A percentile compares a stretch with the other conserved stretches of the same genome.
These are phyloP conservation scores for Apiotrichum veenhuisii DNA, from an alignment of 1,284 basidiomycete genomes.

Conservation along the genomic window DNA sequence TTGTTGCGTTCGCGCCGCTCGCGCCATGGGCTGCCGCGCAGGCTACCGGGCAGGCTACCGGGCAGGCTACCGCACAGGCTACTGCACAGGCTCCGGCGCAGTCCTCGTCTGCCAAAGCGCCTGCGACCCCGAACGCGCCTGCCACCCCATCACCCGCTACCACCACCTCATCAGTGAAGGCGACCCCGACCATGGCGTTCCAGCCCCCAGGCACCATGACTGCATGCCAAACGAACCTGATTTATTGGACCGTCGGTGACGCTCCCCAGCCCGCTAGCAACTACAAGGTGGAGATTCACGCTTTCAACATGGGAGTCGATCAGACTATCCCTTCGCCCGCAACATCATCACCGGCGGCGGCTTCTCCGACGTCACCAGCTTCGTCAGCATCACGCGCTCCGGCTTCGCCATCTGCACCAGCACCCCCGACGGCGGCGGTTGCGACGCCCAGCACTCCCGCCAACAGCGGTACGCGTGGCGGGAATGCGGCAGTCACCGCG, in stretches of 20 bases:
- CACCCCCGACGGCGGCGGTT: background rate
- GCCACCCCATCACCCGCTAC: background rate
- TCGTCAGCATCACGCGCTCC: background rate
- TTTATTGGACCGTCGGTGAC: background rate
- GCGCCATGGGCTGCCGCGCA: background rate
- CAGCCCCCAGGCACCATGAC: conserved; percentile 16
- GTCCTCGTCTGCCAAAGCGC: too few species aligned
- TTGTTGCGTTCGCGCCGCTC: background rate
- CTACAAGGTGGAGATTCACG: conserved; percentile 29
- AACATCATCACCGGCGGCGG: background rate
- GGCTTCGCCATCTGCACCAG: background rate
- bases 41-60: background rate
- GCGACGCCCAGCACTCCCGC: background rate
- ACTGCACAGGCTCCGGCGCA: too few species aligned
- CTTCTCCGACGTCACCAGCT: background rate
- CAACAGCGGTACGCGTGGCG: background rate
- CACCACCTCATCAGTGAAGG: background rate
- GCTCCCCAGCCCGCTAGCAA: background rate
- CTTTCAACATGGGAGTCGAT: conserved; percentile 25
- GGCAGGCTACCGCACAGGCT: background rate
- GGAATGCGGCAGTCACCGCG: background rate
- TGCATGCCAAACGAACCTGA: conserved; percentile 13
- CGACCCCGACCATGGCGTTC: conserved; percentile 18
- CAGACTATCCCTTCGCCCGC: conserved; percentile 7
- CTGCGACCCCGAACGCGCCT: too few species aligned